These are phyloP conservation scores for Uronychia setigera DNA, from an alignment of 73 alveolate species.

Conservation along the genomic window DNA sequence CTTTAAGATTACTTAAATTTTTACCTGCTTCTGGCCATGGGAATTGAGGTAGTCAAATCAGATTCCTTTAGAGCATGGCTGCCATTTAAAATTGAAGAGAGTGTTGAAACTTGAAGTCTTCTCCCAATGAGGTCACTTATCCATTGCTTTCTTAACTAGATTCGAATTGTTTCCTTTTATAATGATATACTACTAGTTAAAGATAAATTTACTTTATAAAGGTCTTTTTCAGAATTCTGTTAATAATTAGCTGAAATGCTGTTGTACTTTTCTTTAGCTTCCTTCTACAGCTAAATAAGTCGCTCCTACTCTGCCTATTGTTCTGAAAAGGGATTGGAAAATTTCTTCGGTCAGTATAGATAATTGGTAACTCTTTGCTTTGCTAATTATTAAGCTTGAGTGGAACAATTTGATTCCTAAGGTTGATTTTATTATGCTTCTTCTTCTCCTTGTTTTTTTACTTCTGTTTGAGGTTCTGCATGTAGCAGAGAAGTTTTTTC, in stretches of 20 bases:
- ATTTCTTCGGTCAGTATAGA: background rate
- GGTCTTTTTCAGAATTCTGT: conserved; percentile 12
- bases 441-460: no score
- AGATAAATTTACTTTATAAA: conserved; percentile 20
- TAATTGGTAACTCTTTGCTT: background rate
- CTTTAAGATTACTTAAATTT: conserved; percentile 11
- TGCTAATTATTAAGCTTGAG: background rate
- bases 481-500: background rate
- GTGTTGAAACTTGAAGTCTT: conserved; percentile 48
- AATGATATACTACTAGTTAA: conserved; percentile 13
- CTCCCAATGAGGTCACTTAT: conserved; percentile 61
- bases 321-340: background rate
- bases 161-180: conserved; percentile 68
- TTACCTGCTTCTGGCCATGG: conserved; percentile 47
- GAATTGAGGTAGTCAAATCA: conserved; percentile 60
- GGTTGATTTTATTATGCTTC: no score
- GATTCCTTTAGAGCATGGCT: conserved; percentile 61
- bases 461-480: background rate
- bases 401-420: no score
- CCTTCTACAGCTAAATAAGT: conserved; percentile 5
- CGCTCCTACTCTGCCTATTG: background rate
- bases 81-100: conserved; percentile 74
- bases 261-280: conserved; percentile 35
- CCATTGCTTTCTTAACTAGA: conserved; percentile 55
- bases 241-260: conserved; percentile 14